phyloP scores from a whole-genome alignment of 2,329 filamentous ascomycete genomes.

The Fusarium xyrophilum region DNA sequence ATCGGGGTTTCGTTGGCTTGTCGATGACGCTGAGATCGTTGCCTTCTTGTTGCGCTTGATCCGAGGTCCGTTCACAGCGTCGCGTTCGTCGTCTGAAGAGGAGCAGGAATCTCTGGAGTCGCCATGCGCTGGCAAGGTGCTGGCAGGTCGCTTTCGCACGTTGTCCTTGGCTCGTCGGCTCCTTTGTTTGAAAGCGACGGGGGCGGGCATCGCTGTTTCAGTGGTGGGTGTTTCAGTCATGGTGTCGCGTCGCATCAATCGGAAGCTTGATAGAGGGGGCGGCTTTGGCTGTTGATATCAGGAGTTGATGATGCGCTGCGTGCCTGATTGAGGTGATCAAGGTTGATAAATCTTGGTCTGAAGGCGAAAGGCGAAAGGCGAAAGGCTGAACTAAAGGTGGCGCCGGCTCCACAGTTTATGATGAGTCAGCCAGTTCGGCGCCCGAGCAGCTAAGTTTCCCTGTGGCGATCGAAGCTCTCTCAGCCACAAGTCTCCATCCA shows the following conservation, averaged over 20 bases:
- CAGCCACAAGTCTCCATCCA: neutral
- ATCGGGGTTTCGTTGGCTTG: neutral
- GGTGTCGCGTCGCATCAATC: neutral
- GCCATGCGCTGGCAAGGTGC: neutral
- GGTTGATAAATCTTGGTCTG: neutral
- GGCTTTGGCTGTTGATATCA: neutral
- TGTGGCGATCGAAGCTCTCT: neutral
- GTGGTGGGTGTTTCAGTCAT: neutral
- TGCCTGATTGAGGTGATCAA: neutral
- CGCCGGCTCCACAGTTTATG: neutral
- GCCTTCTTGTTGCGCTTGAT: neutral
- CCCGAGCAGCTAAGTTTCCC: fast-evolving
- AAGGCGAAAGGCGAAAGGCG: neutral
- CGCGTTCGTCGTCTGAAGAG: neutral
- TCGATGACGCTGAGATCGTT: neutral
- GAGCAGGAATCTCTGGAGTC: neutral
- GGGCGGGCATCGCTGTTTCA: neutral
- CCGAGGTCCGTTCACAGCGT: neutral
- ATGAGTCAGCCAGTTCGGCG: neutral
- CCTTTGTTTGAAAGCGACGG: neutral
- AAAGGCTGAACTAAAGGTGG: fast-evolving
- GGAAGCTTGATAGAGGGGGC: neutral
- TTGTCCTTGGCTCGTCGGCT: neutral
- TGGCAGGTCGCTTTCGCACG: neutral
- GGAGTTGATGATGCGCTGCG: neutral